A percentile compares a stretch with the other conserved stretches of the same genome.
Evolutionary conservation across 176 grass and related monocot genomes (phyloP).

Genomic region (Eragrostis curvula): DNA sequence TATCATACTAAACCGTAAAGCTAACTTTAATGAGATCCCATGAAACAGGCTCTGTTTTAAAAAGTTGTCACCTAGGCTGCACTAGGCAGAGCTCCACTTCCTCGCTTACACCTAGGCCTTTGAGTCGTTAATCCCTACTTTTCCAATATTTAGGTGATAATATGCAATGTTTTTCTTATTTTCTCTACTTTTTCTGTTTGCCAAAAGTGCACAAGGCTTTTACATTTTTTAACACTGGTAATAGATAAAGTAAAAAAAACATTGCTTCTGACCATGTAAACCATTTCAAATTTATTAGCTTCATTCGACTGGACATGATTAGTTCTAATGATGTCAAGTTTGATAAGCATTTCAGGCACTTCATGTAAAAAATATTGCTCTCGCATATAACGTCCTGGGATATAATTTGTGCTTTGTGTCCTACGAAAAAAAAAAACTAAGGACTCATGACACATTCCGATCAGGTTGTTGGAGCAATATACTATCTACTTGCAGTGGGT

Average conservation of each 20-base stretch:
- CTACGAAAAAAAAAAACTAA: neutral
- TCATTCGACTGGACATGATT: neutral
- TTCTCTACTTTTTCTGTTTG: neutral
- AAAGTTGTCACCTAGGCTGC: neutral
- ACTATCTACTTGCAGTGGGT: slow-evolving; percentile 49
- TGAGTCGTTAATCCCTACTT: neutral
- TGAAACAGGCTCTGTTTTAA: neutral
- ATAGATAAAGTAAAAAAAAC: neutral
- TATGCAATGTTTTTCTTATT: neutral
- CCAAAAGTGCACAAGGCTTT: neutral
- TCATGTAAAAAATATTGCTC: neutral
- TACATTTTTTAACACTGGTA: neutral
- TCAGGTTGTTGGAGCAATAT: slow-evolving; percentile 53
- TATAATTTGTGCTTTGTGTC: neutral
- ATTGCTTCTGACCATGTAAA: neutral
- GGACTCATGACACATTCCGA: neutral
- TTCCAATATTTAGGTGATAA: neutral
- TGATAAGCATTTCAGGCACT: neutral
- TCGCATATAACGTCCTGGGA: neutral
- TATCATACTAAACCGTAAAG: neutral
- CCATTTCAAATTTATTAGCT: neutral
- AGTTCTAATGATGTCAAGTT: neutral
- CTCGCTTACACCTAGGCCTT: neutral
- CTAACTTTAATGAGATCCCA: neutral
- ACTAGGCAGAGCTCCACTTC: neutral